Base-by-base conservation (phyloP, 1,139 yeast species). In the Tardiomyces blankii region DNA sequence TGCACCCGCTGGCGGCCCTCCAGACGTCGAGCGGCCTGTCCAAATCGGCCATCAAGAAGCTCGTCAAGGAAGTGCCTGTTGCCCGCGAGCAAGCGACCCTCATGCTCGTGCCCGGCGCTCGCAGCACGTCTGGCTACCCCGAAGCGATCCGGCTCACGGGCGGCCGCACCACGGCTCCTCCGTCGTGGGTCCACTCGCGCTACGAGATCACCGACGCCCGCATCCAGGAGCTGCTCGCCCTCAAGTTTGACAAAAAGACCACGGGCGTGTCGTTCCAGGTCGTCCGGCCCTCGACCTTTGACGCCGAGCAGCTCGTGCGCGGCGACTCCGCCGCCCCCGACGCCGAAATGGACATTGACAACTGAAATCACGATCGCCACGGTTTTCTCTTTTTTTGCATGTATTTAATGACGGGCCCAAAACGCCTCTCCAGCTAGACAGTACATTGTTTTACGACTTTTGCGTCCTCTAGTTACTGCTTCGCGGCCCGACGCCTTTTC, bases 111-210 rank as follows among this genome's bases (percentile, higher is more conserved):
- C 69, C 70, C 38, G 66, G 66, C 25, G 68, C 65, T 43, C 60
- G 65, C 32, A 62, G 70, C 18, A 58, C 64, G 11, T 66, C 69
- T 40, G 75, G 73, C 23, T 68, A 66, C 54, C 73, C 75, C 14
- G 91, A 84, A 61, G 69, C 84, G 23, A 65, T 88, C 49, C 77
- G 95, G 62, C 73, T 89, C 53, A 78, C 93, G 38, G 96, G 96
- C 42, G 95, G 95, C 43, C 63, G 69, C 41, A 73, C 75, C 55
- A 73, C 80, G 18, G 70, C 78, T 48, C 74, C 77, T 47, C 88
- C 96, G 53, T 79, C 88, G 54, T 89, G 93, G 88, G 82, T 85
- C 44, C 96, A 88, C 61, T 86, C 96, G 28, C 69, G 75, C 44
- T 64, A 58, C 47, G 66, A 64, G 49, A 49, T 68, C 18, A 52